Base-by-base conservation (phyloP, 768 basidiomycete species). In the Termitomyces sp. region DNA sequence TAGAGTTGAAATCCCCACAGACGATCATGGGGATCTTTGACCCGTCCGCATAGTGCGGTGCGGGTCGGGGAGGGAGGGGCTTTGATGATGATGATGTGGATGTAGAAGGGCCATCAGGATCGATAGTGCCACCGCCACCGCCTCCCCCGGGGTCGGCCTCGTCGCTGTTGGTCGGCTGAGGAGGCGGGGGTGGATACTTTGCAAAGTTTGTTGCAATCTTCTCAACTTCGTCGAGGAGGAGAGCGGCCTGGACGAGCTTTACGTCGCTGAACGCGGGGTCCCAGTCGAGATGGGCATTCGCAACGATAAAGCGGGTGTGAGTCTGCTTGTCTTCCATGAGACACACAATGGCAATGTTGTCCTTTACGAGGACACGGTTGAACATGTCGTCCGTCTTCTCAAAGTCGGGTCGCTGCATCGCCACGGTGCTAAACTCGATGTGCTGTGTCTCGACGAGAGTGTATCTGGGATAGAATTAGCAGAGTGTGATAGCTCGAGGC, bases 321-420 rank as follows among this genome's bases (percentile, higher is more conserved):
- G 94, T 92, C 41, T 84, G 80, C 59, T 83, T 84, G 72, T 90
- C 88, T 76, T 99, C 97, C 67, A 98, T 79, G 31, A 93, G 80
- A 64, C 86, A 85, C 57, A 95, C 77, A 61, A 94, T 85, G 46
- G 94, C 94, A 61, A 98, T 91, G 67, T 98, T 85, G 72, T 98
- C 96, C 69, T 93, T 92, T 60, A 90, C 89, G 64, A 98, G 82
- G 55, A 98, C 94, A 32, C 97, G 93, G 68, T 98, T 98, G 82
- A 98, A 98, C 94, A 98, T 95, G 76, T 98, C 96, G 67, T 98
- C 94, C 18, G 94, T 96, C 75, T 94, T 94, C 79, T 94, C 93
- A 76, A 94, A 93, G 69, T 95, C 94, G 50, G 88, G 84, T 27
- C 94, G 85, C 65, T 93, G 90, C 83, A 98, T 89, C 20, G 95